Evolutionary conservation across 305 asterid genomes (phyloP), one percentile per base, ranked within the genome.

Genomic region (Fraxinus greggii): DNA sequence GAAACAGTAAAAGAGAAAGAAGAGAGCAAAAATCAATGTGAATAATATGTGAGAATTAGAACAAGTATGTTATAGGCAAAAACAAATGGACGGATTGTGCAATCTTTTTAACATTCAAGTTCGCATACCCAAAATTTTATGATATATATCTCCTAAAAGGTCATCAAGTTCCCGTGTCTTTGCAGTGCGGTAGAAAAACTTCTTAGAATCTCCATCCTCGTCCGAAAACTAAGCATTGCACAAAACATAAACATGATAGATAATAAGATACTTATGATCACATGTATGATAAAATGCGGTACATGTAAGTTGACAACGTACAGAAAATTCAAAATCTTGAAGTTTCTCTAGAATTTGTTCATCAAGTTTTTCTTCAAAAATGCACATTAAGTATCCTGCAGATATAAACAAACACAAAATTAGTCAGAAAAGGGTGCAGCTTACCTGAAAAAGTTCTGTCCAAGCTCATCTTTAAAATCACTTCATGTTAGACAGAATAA

Each of bases 341-440:
- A 94, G 95, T 86, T 86, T 88, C 84, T 89, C 90, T 75, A 93
- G 90, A 80, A 84, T 82, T 76, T 86, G 88, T 83, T 90, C 93
- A 78, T 86, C 93, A 63, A 95, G 92, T 87, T 89, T 94, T 83
- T 94, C 95, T 85, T 88, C 92, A 88, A 87, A 93, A 86, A 95
- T 88, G 89, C 98, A 93, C 95, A 95, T 87, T 84, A 95, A 89
- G 98, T 94, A 95, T 77, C 99, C 99, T 95, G 93, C 89, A 86
- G 70, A 85, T 67, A 76, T 26, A 67, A 24, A 75, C 56, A 74
- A 81, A 84, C 63, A 80, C 40, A 15, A 73, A 8, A 29, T 21
- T 72, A 51, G 19, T 84, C 76, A n/a, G 63, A 42, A 42, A 38
- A 36, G 19, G n/a, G 15, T 21, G 28, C 21, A 12, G 70, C 73